Conservation (phyloP, 495 filamentous ascomycete genomes). For the Lasiosphaeria ovina region DNA sequence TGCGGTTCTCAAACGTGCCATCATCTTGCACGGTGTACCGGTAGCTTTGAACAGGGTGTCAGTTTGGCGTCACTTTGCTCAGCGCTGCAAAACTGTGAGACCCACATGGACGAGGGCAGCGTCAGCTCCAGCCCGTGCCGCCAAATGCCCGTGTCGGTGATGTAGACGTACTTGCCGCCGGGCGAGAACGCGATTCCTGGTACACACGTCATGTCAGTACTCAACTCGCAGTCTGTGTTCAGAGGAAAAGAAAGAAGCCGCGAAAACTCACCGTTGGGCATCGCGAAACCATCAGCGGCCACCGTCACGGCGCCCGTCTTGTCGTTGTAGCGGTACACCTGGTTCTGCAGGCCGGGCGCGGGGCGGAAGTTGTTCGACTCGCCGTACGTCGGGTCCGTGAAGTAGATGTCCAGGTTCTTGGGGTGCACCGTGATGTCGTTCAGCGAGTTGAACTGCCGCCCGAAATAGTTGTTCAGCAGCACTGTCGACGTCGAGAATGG, state of each 20-base stretch:
- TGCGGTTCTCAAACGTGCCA: constrained; percentile 42
- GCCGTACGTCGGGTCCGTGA: constrained; percentile 64
- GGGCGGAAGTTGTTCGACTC: constrained; percentile 57
- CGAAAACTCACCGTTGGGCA: constrained; percentile 54
- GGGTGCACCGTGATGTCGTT: constrained; percentile 57
- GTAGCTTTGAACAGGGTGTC: constrained; percentile 27
- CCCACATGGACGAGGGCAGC: constrained; percentile 41
- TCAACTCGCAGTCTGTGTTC: constrained; percentile 13
- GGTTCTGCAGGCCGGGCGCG: constrained; percentile 47
- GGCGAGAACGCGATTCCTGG: constrained; percentile 53
- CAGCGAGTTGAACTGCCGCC: constrained; percentile 59
- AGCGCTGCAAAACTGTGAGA: not conserved
- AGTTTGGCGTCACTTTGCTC: not conserved
- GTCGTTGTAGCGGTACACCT: constrained; percentile 56
- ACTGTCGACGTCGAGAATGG: constrained; percentile 15
- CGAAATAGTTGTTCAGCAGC: constrained; percentile 52
- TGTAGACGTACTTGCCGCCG: constrained; percentile 49
- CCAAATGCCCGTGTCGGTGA: constrained; percentile 55
- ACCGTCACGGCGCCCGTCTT: constrained; percentile 46
- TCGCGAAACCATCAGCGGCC: constrained; percentile 55
- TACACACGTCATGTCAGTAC: too few relatives aligned
- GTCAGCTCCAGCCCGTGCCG: constrained; percentile 33
- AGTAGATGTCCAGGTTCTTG: constrained; percentile 57
- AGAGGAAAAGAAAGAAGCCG: too few relatives aligned
- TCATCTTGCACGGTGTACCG: constrained; percentile 40